phyloP scores from a whole-genome alignment of 495 filamentous ascomycete genomes.

The Xylona heveae region DNA sequence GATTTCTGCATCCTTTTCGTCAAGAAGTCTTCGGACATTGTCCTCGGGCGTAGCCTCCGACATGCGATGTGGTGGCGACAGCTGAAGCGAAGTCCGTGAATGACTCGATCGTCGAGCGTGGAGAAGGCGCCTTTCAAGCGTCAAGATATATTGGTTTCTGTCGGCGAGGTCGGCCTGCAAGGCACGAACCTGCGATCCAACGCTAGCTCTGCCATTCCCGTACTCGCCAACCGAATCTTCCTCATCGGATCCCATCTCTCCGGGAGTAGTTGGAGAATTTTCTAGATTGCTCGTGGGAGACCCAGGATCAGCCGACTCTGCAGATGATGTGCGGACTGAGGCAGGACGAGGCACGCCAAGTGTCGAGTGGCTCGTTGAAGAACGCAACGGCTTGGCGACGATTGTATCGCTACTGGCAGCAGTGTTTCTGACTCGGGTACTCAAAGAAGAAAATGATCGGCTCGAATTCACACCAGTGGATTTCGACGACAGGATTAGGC shows the following conservation, averaged over 20 bases:
- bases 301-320: no score
- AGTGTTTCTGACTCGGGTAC: conserved; percentile 43
- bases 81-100: conserved; percentile 54
- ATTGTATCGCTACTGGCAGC: conserved; percentile 18
- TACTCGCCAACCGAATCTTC: conserved; percentile 61
- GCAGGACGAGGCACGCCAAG: not conserved
- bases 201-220: conserved; percentile 67
- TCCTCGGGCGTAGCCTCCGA: conserved; percentile 29
- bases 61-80: conserved; percentile 30
- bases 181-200: conserved; percentile 62
- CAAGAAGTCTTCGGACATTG: conserved; percentile 41
- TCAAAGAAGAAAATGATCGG: conserved; percentile 48
- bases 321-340: no score
- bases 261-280: conserved; percentile 1
- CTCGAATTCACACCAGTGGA: conserved; percentile 77
- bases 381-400: not conserved
- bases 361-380: conserved; percentile 1
- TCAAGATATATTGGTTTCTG: conserved; percentile 91
- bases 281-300: no score
- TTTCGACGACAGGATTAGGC: conserved; percentile 85
- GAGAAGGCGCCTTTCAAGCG: conserved; percentile 73
- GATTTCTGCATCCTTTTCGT: conserved; percentile 89
- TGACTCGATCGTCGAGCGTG: conserved; percentile 86
- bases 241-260: conserved; percentile 26
- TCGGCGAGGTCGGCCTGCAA: conserved; percentile 84